Evolutionary conservation across 352 stramenopile genomes (phyloP).

Genomic region (Globisporangium takayamanum): DNA sequence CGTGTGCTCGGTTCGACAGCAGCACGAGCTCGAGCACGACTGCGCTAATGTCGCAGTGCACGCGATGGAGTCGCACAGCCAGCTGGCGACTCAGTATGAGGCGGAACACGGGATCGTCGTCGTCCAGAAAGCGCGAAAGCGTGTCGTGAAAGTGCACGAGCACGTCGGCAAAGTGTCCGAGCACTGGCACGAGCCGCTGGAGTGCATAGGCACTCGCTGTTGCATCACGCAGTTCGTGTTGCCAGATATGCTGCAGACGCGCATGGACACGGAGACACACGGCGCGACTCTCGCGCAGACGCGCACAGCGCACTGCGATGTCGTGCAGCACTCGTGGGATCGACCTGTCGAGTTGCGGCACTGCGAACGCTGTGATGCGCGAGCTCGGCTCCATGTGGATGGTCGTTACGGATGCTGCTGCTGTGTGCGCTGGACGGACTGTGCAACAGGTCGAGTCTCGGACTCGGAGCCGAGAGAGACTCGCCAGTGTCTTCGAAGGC

Average conservation of each 20-base stretch:
- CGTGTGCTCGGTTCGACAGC: not conserved
- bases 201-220: not conserved
- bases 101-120: conserved; percentile 4
- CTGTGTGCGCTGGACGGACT: no score
- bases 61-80: conserved; percentile 5
- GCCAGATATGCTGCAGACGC: conserved; percentile 1
- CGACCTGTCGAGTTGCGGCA: conserved; percentile 1
- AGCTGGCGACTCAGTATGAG: conserved; percentile 9
- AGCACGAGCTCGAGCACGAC: not conserved
- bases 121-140: not conserved
- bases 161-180: conserved; percentile 2
- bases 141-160: not conserved
- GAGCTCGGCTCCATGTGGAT: conserved; percentile 5
- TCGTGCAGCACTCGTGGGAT: not conserved
- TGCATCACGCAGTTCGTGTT: conserved; percentile 1
- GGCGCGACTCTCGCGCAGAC: not conserved
- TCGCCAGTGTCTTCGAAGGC: no score
- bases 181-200: not conserved
- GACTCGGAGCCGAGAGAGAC: no score
- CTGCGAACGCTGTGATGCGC: conserved; percentile 4
- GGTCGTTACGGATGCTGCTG: no score
- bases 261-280: conserved; percentile 4
- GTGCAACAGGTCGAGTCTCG: no score
- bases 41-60: not conserved
- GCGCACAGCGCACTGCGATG: not conserved